A percentile compares a stretch with the other conserved stretches of the same genome.
Conservation (phyloP, 1,284 basidiomycete genomes). For the Earliella scabrosa region DNA sequence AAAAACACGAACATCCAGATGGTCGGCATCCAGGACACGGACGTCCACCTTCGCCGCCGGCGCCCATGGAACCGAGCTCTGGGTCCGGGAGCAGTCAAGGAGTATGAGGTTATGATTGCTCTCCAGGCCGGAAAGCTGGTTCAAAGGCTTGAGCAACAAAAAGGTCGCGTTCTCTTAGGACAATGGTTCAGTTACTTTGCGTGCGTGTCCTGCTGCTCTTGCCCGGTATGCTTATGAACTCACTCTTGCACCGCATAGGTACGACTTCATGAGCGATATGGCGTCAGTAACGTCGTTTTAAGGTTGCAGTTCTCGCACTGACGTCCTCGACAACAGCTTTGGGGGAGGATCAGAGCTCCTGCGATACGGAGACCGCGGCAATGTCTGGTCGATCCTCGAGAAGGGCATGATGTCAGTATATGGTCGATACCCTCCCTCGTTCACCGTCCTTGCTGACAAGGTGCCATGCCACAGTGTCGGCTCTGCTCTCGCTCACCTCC, state of each 20-base stretch:
- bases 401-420: conserved; percentile 7
- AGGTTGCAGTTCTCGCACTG: too few relatives aligned
- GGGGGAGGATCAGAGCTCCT: conserved; percentile 28
- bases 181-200: conserved; percentile 25
- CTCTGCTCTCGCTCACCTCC: conserved; percentile 10
- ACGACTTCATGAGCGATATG: conserved; percentile 34
- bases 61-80: conserved; percentile 27
- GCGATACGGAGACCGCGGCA: conserved; percentile 15
- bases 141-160: conserved; percentile 9
- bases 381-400: conserved; percentile 5
- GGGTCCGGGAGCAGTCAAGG: conserved; percentile 25
- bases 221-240: too few relatives aligned
- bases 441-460: too few relatives aligned
- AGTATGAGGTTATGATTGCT: conserved; percentile 24
- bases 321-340: too few relatives aligned
- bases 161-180: conserved; percentile 19
- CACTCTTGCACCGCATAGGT: not conserved
- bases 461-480: conserved; percentile 6
- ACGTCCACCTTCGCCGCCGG: conserved; percentile 25
- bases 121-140: conserved; percentile 19
- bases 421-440: too few relatives aligned
- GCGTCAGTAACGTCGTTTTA: too few relatives aligned
- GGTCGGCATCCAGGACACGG: conserved; percentile 7
- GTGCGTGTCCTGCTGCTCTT: conserved; percentile 13
- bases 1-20: not conserved